These are phyloP conservation scores for Linderina pennispora DNA, from an alignment of 192 early-diverging fungal genomes.

Conservation along the genomic window DNA sequence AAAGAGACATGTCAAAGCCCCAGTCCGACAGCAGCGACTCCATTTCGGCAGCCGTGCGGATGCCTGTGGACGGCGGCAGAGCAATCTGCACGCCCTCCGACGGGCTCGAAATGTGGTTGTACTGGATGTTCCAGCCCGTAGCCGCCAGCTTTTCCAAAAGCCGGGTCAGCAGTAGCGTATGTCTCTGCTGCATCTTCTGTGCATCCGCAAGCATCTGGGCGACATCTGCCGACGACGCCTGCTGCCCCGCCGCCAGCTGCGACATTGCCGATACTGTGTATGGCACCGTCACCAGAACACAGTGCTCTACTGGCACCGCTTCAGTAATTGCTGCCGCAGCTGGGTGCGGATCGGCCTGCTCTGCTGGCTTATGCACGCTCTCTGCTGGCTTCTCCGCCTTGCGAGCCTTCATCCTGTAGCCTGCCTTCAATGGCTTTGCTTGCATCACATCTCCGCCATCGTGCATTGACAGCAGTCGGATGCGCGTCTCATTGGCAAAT, in stretches of 20 bases:
- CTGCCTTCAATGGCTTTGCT: too few relatives aligned
- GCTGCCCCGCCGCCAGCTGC: background rate
- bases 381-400: too few relatives aligned
- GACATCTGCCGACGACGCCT: conserved; percentile 10
- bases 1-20: conserved; percentile 26
- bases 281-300: conserved; percentile 31
- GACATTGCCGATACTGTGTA: conserved; percentile 3
- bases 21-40: conserved; percentile 27
- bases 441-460: too few relatives aligned
- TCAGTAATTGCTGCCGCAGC: conserved; percentile 5
- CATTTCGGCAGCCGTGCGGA: conserved; percentile 11
- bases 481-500: conserved; percentile 1
- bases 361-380: too few relatives aligned
- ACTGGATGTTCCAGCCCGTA: conserved; percentile 28
- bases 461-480: conserved; percentile 1
- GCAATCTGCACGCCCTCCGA: conserved; percentile 20
- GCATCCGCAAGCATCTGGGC: conserved; percentile 13
- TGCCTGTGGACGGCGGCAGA: conserved; percentile 25
- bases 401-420: too few relatives aligned
- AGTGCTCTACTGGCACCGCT: conserved; percentile 12
- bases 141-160: conserved; percentile 19
- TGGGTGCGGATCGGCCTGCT: conserved; percentile 1
- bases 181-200: conserved; percentile 13
- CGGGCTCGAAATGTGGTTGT: conserved; percentile 7
- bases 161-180: conserved; percentile 20